These are phyloP conservation scores for Diaporthe longicolla DNA, from an alignment of 2,329 filamentous ascomycete genomes.

Conservation along the genomic window DNA sequence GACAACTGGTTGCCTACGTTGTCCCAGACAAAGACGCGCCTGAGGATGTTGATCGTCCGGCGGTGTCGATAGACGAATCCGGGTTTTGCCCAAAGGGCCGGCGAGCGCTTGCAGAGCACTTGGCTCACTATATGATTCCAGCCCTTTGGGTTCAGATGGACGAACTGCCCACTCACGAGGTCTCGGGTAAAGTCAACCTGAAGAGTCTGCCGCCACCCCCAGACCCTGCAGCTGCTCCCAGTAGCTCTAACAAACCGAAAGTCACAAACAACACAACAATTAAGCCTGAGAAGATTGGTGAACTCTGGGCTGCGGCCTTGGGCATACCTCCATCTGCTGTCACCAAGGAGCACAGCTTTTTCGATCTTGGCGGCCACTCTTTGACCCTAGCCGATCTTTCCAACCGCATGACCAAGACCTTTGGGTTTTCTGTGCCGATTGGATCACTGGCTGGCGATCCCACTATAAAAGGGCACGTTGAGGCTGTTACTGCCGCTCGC, in stretches of 20 bases:
- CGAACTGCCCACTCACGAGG: constrained; percentile 79
- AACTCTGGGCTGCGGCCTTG: constrained; percentile 80
- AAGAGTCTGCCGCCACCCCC: constrained; percentile 78
- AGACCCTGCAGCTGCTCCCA: constrained; percentile 54
- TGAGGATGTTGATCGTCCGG: constrained; percentile 48
- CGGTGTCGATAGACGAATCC: constrained; percentile 76
- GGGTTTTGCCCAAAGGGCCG: constrained; percentile 80
- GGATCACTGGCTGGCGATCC: constrained; percentile 78
- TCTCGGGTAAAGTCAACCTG: constrained; percentile 84
- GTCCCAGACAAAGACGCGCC: constrained; percentile 72
- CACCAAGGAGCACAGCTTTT: constrained; percentile 82
- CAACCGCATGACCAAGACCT: constrained; percentile 76
- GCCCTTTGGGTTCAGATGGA: constrained; percentile 82
- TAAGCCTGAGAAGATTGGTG: constrained; percentile 75
- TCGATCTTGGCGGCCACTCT: constrained; percentile 85
- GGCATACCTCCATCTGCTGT: constrained; percentile 74
- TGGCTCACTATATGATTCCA: constrained; percentile 89
- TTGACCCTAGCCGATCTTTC: constrained; percentile 83
- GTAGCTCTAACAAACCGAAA: constrained; percentile 58
- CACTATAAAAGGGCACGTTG: constrained; percentile 79
- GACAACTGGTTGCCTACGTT: constrained; percentile 83
- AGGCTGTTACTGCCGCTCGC: constrained; percentile 77
- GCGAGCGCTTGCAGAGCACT: constrained; percentile 72
- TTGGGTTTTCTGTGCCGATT: constrained; percentile 81
- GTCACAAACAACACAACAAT: constrained; percentile 74